phyloP scores from a whole-genome alignment of 192 early-diverging fungal genomes.

The Pilobolus umbonatus region DNA sequence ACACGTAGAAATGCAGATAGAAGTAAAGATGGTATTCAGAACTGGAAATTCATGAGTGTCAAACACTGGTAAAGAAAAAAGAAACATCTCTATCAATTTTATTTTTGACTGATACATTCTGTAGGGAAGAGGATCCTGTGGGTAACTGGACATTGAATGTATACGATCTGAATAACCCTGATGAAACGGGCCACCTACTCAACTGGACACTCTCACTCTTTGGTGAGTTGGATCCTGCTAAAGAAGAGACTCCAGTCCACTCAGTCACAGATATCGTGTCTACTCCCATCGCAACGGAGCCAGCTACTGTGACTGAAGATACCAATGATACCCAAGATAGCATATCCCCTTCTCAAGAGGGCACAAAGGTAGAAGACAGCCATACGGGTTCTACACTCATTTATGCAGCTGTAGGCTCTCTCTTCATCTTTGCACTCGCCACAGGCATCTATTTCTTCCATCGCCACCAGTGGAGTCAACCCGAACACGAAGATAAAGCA shows the following conservation, averaged over 20 bases:
- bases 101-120: background rate
- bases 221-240: conserved; percentile 25
- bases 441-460: conserved; percentile 9
- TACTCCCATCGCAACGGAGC: background rate
- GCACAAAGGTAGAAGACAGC: background rate
- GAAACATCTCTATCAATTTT: background rate
- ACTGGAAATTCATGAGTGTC: conserved; percentile 91
- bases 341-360: background rate
- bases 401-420: conserved; percentile 19
- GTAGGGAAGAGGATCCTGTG: conserved; percentile 65
- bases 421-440: conserved; percentile 15
- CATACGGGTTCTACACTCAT: background rate
- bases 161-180: conserved; percentile 50
- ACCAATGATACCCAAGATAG: background rate
- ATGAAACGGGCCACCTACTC: conserved; percentile 49
- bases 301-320: background rate
- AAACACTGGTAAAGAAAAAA: conserved; percentile 67
- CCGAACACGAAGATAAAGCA: background rate
- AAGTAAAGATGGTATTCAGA: conserved; percentile 60
- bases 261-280: background rate
- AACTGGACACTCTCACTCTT: conserved; percentile 61
- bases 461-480: background rate
- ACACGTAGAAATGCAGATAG: conserved; percentile 56
- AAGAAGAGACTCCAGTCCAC: conserved; percentile 9
- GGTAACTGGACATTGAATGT: conserved; percentile 75